Base-by-base conservation (phyloP, 257 asterid species). In the Cruciata laevipes region DNA sequence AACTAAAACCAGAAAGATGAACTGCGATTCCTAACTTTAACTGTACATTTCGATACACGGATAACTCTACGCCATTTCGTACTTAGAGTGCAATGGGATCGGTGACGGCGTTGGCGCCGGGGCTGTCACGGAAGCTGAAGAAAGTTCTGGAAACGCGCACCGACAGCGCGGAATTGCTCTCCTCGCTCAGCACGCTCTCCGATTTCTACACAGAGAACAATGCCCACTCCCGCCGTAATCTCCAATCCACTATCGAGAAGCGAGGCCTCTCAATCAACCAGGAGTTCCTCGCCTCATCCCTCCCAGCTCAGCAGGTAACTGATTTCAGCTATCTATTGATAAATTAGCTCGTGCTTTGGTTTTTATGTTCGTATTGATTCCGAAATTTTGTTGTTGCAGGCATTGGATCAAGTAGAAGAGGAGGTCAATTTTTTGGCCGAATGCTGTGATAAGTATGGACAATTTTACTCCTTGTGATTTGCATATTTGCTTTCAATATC, bases 41-140 rank as follows among this genome's bases (percentile, higher is more conserved):
- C 7, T 53, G 25, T 53, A n/a, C 13, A 3, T 53, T 53, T 10
- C 21, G 3, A 3, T 18, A 53, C 6, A 17, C 24, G 24, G 7
- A 20, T 20, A 53, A 56, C 23, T 56, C 30, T 8, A 56, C 61
- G 61, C 61, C 31, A 9, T 56, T 56, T 21, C 60, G 60, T 53
- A 8, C 25, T 5, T 8, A 52, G 3, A 52, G 23, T 24, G 61
- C 51, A 25, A 89, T 89, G 98, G 95, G 91, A 81, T 85, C 91
- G 64, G 83, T 87, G 76, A 81, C 95, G 81, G 96, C 96, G 73
- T 80, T 93, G 86, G 99, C 99, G 76, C 99, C 99, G 82, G 99
- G 99, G 66, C 88, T 93, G 65, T 86, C 99, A 8, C 85, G 99
- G 87, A 93, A 93, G 92, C 95, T 93, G 84, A 93, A 93, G 89